Conservation (phyloP, 2,329 filamentous ascomycete species). For the Cladophialophora chaetospira region DNA sequence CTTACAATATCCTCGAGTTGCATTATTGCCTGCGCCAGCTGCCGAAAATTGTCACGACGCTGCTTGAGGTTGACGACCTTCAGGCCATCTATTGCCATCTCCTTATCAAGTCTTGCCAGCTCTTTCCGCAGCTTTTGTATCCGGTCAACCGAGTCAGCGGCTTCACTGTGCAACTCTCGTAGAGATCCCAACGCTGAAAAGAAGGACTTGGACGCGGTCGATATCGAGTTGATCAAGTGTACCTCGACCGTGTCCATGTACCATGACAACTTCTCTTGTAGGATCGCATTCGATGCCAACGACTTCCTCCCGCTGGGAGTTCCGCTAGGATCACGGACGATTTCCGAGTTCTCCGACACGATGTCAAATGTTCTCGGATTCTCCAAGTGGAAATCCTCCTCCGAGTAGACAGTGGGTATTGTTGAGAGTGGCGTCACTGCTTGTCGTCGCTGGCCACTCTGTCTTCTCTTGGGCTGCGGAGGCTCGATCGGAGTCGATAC, state of each 20-base stretch:
- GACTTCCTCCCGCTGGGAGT: conserved; percentile 68
- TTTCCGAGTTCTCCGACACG: conserved; percentile 92
- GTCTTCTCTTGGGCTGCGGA: conserved; percentile 52
- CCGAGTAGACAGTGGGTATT: conserved; percentile 91
- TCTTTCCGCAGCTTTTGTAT: conserved; percentile 82
- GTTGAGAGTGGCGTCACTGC: conserved; percentile 85
- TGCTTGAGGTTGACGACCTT: conserved; percentile 82
- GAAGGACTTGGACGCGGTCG: conserved; percentile 91
- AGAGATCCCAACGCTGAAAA: conserved; percentile 91
- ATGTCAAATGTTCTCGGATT: conserved; percentile 96
- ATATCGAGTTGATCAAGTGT: conserved; percentile 94
- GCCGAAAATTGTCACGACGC: conserved; percentile 78
- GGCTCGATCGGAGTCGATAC: conserved; percentile 51
- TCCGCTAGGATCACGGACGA: conserved; percentile 72
- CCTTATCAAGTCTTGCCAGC: conserved; percentile 75
- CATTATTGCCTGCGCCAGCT: conserved; percentile 77
- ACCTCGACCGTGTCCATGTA: conserved; percentile 99
- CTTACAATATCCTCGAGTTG: conserved; percentile 80
- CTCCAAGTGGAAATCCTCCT: conserved; percentile 90
- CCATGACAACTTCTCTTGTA: conserved; percentile 98
- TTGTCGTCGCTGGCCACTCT: conserved; percentile 61
- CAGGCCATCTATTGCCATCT: conserved; percentile 82
- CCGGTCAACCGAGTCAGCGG: conserved; percentile 82
- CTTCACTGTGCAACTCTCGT: conserved; percentile 87
- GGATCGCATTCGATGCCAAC: conserved; percentile 90